A percentile compares a stretch with the other conserved stretches of the same genome.
Evolutionary conservation across 352 stramenopile species (phyloP).

Genomic region (Phytophthora pistaciae): DNA sequence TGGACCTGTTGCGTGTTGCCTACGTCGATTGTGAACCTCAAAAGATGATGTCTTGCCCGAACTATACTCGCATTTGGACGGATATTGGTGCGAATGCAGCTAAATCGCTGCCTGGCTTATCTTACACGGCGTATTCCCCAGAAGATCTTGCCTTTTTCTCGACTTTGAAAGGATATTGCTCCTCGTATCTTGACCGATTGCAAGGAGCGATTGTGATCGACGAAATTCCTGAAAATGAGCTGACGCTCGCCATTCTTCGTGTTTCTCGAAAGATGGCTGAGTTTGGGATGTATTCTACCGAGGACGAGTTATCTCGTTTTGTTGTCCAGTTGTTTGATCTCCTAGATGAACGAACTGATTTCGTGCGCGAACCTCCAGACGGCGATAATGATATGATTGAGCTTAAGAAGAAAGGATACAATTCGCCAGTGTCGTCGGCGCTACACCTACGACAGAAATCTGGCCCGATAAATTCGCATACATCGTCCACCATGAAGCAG

Average conservation of each 20-base stretch:
- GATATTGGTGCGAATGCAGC: constrained; percentile 45
- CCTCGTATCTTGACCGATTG: constrained; percentile 52
- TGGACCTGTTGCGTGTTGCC: constrained; percentile 71
- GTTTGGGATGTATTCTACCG: constrained; percentile 71
- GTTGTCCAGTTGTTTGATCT: constrained; percentile 42
- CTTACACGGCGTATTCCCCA: constrained; percentile 40
- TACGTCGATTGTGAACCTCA: constrained; percentile 81
- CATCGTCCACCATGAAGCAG: constrained; percentile 5
- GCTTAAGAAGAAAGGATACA: constrained; percentile 24
- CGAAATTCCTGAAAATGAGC: constrained; percentile 68
- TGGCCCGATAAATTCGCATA: constrained; percentile 2
- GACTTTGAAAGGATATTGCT: constrained; percentile 55
- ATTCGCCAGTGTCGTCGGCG: constrained; percentile 12
- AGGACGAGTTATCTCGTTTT: constrained; percentile 48
- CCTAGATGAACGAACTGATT: constrained; percentile 57
- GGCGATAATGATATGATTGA: constrained; percentile 5
- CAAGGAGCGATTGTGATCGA: constrained; percentile 58
- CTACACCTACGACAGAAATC: constrained; percentile 10
- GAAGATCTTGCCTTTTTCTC: constrained; percentile 62
- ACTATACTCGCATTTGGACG: constrained; percentile 78
- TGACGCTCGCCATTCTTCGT: constrained; percentile 64
- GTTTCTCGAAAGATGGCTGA: constrained; percentile 66
- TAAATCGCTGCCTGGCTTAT: constrained; percentile 42
- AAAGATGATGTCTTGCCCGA: constrained; percentile 62
- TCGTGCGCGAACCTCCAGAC: constrained; percentile 24